phyloP scores from a whole-genome alignment of 306 rosid genomes.

The Medicago lupulina region DNA sequence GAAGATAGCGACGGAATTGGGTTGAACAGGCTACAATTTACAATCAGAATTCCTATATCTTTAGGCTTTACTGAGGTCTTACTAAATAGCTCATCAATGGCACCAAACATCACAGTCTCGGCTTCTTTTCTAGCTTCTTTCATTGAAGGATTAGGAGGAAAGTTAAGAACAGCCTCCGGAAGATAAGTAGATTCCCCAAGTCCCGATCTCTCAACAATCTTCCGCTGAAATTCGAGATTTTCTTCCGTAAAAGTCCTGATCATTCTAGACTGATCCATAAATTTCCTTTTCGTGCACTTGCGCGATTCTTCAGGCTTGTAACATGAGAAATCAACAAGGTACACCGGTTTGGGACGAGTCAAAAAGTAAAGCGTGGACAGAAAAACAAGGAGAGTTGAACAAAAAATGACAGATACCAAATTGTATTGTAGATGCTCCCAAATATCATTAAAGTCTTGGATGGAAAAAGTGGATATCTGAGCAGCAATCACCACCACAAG shows the following conservation, averaged over 20 bases:
- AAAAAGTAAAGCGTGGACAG: slow-evolving; percentile 74
- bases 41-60: slow-evolving; percentile 85
- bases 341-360: slow-evolving; percentile 80
- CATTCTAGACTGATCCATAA: slow-evolving; percentile 75
- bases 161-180: slow-evolving; percentile 83
- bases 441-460: slow-evolving; percentile 67
- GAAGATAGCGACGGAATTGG: slow-evolving; percentile 96
- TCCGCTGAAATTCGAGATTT: slow-evolving; percentile 74
- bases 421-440: slow-evolving; percentile 88
- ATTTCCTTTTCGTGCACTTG: slow-evolving; percentile 74
- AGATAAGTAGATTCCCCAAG: slow-evolving; percentile 86
- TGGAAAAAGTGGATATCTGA: slow-evolving; percentile 76
- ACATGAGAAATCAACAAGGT: slow-evolving; percentile 84
- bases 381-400: slow-evolving; percentile 84
- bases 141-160: slow-evolving; percentile 95
- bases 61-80: slow-evolving; percentile 81
- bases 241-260: slow-evolving; percentile 66
- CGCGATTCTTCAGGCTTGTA: slow-evolving; percentile 84
- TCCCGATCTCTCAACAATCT: slow-evolving; percentile 93
- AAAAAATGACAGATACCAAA: slow-evolving; percentile 65
- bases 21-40: slow-evolving; percentile 88
- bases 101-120: slow-evolving; percentile 84
- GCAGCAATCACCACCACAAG: slow-evolving; percentile 66
- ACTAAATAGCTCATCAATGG: slow-evolving; percentile 74
- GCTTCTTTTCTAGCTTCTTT: slow-evolving; percentile 95